Evolutionary conservation across 257 asterid genomes (phyloP), one percentile per base, ranked within the genome.

Genomic region (Gentiana dahurica): DNA sequence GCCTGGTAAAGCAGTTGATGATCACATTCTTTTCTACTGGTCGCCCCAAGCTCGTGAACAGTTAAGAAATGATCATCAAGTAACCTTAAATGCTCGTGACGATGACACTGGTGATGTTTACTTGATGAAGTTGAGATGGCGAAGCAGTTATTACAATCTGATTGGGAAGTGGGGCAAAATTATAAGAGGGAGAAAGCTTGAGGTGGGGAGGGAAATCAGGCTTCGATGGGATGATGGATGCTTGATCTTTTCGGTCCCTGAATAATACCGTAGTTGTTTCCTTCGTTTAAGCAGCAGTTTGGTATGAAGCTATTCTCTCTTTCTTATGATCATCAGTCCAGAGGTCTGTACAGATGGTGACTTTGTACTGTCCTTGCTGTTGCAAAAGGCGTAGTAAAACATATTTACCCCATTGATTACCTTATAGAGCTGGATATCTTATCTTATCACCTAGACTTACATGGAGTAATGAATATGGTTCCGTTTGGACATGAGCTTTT

Each of bases 151-250:
- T 47, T 86, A 86, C 66, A 86, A 86, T 73, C 85, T 86, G 58
- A 78, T 82, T 73, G 95, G 95, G 15, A 86, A 86, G 72, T 86
- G 95, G 95, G 95, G 95, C 7, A 79, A 83, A 72, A 79, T 85
- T 55, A 73, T 85, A 54, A 68, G 95, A 76, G 92, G 75, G 68
- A 85, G 74, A 81, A 75, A 78, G 46, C 86, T 85, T 36, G 80
- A 73, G 4, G 84, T 72, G 34, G 88, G 95, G 57, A 82, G 67
- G 68, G 95, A 85, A 81, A 77, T 85, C 65, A 80, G 77, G 56
- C 67, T 85, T 46, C 81, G 84, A 13, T 85, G 91, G 91, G 86
- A 78, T 7, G 76, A 76, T 55, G 80, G 79, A 62, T 81, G 87
- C 78, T 81, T 84, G 77, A 65, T 77, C 61, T 84, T 84, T 75